Evolutionary conservation across 1,139 yeast species (phyloP).

Genomic region (Yamadazyma atlantica): DNA sequence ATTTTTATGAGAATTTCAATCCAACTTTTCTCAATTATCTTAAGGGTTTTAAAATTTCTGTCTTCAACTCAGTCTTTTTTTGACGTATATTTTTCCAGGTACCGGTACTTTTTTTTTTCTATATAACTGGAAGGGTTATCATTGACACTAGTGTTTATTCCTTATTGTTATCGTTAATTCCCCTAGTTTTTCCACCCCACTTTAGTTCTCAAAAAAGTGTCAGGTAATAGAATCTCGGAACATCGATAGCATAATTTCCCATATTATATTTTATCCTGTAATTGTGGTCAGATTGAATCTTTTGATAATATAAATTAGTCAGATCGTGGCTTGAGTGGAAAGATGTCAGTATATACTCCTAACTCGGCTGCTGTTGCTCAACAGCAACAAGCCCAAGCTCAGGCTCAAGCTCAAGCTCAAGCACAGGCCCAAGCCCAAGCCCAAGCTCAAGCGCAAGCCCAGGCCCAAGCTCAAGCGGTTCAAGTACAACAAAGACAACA

Average conservation of each 20-base stretch:
- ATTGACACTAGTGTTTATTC: too few relatives aligned
- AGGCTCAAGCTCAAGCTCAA: slow-evolving; percentile 16
- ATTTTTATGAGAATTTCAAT: slow-evolving; percentile 2
- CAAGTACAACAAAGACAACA: slow-evolving; percentile 38
- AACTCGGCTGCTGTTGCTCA: slow-evolving; percentile 30
- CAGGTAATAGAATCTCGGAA: too few relatives aligned
- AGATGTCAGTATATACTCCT: slow-evolving; percentile 40
- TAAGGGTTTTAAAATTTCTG: slow-evolving; percentile 1
- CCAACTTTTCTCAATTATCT: slow-evolving; percentile 1
- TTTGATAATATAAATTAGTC: neutral
- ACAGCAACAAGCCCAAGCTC: slow-evolving; percentile 19
- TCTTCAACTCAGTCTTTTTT: neutral
- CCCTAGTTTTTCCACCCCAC: too few relatives aligned
- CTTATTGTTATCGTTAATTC: too few relatives aligned
- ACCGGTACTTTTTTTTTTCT: too few relatives aligned
- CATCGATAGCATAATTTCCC: too few relatives aligned
- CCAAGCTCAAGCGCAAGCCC: slow-evolving; percentile 26
- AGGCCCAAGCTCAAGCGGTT: slow-evolving; percentile 23
- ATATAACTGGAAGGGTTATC: too few relatives aligned
- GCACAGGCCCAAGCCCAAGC: slow-evolving; percentile 19
- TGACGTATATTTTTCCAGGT: too few relatives aligned
- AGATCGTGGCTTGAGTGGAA: neutral
- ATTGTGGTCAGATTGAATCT: too few relatives aligned
- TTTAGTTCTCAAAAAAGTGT: too few relatives aligned
- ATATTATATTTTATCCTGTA: too few relatives aligned